Base-by-base conservation (phyloP, 352 stramenopile genomes). In the Globisporangium solare region DNA sequence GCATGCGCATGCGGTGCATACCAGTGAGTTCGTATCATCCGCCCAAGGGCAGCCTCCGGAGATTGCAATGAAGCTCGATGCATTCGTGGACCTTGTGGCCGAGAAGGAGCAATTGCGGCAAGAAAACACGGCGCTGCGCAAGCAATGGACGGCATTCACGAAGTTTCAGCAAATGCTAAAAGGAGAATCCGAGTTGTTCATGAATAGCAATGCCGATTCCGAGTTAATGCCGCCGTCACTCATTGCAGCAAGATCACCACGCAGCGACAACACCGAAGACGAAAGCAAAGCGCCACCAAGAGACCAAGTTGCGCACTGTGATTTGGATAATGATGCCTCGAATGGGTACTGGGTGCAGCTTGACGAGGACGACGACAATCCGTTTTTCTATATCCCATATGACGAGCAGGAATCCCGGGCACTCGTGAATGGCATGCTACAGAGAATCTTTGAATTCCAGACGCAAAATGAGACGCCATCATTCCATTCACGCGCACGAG, bases 391-490 rank as follows among this genome's bases (percentile, higher is more conserved):
- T 15, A 11, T 37, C 13, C 51, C 21, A 20, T 22, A 47, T 17
- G 32, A 18, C 11, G 24, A 21, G 3, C 20, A 12, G 21, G 35
- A 56, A 35, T 56, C 31, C 11, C 51, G 43, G 10, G 14, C 1
- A 8, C 32, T 56, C 31, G 39, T 46, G 10, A 24, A 3, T 1
- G 22, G 46, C 18, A 56, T 35, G 0, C 20, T 20, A 14, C 50
- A 56, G 50, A 35, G 32, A 10, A 35, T 56, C 20, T 39, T 40
- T 17, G 51, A 37, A 15, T 56, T 48, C 51, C 51, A 48, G 37
- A 27, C 12, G 12, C 39, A 43, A n/a, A 43, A 35, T 6, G 5
- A 35, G 27, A 35, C 2, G 2, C 27, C 27, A 11, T 35, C 27
- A 35, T 35, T 35, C 10, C 27, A 35, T 3, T 35, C 27, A 10